Conservation (phyloP, 2,329 filamentous ascomycete genomes). For the Cercospora sp. region DNA sequence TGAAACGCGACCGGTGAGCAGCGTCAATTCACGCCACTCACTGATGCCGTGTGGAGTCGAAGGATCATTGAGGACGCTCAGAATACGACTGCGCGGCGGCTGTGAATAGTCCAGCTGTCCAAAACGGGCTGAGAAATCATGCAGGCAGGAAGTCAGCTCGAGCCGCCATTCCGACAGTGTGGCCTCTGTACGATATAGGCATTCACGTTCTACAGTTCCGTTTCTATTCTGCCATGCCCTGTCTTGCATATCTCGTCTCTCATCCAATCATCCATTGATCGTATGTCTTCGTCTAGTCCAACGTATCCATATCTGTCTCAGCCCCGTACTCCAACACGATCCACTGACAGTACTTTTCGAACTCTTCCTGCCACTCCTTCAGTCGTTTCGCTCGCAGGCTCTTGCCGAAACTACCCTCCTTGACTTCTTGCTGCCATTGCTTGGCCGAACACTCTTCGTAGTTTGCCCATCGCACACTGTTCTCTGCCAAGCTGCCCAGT, state of each 20-base stretch:
- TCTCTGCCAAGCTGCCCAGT: constrained; percentile 83
- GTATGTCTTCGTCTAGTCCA: constrained; percentile 26
- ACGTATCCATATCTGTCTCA: constrained; percentile 31
- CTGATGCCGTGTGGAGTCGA: background rate
- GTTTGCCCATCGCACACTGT: constrained; percentile 84
- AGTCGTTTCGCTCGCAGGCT: constrained; percentile 71
- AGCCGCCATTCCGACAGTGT: background rate
- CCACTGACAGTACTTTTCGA: constrained; percentile 91
- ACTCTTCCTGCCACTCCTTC: constrained; percentile 75
- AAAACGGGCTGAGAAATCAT: background rate
- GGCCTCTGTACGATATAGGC: background rate
- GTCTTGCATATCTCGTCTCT: background rate
- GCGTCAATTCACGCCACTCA: background rate
- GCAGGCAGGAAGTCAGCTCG: background rate
- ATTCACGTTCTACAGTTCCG: background rate
- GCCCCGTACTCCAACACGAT: constrained; percentile 69
- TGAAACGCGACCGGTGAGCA: background rate
- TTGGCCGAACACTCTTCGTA: constrained; percentile 75
- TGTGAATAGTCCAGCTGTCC: background rate
- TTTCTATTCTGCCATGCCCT: background rate
- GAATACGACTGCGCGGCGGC: background rate
- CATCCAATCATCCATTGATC: background rate
- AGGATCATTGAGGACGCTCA: background rate
- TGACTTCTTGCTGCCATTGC: constrained; percentile 72
- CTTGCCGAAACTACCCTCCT: constrained; percentile 69